These are phyloP conservation scores for Zhuliangozyma blackwelliae DNA, from an alignment of 1,139 yeast genomes.

Conservation along the genomic window DNA sequence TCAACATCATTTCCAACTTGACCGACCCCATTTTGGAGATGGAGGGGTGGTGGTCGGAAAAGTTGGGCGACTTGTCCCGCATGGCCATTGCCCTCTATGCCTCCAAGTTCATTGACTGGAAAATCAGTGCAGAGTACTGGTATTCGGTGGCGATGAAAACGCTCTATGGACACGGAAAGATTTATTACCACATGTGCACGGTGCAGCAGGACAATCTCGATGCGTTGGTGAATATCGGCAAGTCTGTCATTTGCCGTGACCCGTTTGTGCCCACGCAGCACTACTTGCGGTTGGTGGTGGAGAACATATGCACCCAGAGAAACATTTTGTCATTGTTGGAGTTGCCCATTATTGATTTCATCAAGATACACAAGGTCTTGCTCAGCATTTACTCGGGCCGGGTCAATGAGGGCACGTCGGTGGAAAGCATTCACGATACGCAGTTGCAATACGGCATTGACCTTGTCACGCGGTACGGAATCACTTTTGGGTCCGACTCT, in stretches of 20 bases:
- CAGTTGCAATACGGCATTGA: slow-evolving; percentile 54
- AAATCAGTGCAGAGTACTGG: slow-evolving; percentile 74
- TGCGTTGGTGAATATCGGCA: slow-evolving; percentile 74
- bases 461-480: slow-evolving; percentile 64
- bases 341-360: slow-evolving; percentile 61
- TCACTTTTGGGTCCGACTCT: slow-evolving; percentile 65
- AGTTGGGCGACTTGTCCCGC: slow-evolving; percentile 71
- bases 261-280: slow-evolving; percentile 81
- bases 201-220: slow-evolving; percentile 78
- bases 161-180: slow-evolving; percentile 73
- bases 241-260: slow-evolving; percentile 72
- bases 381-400: slow-evolving; percentile 46
- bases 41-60: slow-evolving; percentile 78
- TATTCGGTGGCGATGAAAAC: slow-evolving; percentile 65
- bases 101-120: slow-evolving; percentile 77
- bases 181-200: slow-evolving; percentile 78
- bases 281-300: slow-evolving; percentile 70
- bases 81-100: slow-evolving; percentile 82
- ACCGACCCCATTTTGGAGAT: slow-evolving; percentile 50
- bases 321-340: slow-evolving; percentile 56
- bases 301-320: slow-evolving; percentile 70
- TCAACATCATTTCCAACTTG: slow-evolving; percentile 48
- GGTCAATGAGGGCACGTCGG: slow-evolving; percentile 19
- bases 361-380: slow-evolving; percentile 59
- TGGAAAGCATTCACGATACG: slow-evolving; percentile 34